Base-by-base conservation (phyloP, 176 grass and related monocot genomes). In the Thinopyrum elongatum region DNA sequence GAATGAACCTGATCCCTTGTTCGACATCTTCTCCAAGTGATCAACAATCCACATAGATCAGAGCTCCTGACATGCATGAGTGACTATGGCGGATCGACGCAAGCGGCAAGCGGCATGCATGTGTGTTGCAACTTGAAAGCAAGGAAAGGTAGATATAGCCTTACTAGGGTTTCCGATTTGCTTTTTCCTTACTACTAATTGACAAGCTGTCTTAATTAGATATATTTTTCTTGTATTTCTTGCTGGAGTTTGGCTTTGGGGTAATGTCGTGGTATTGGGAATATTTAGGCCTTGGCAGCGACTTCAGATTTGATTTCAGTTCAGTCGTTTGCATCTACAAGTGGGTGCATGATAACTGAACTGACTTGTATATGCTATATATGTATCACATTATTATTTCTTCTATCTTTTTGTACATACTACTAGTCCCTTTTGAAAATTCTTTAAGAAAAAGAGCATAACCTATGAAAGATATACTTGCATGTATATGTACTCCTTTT, bases 1-100 rank as follows among this genome's bases (percentile, higher is more conserved):
- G 93, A 92, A 91, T 30, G 93, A 92, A 59, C 83, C 87, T 15
- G 93, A 95, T 33, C 84, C 91, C 36, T 89, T 90, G 68, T 94
- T 91, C 76, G 91, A 98, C 84, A 53, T 95, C 38, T 98, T 87
- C 75, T 49, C 66, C 25, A 90, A 90, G 80, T 90, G 76, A 89
- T 36, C 19, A 25, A 29, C 19, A 58, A 21, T 58, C 21, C 55
- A 22, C 59, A 57, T 33, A 21, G 17, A 57, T 16, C 41, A 1
- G 23, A 64, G 8, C 23, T 42, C 41, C 59, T 62, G 16, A 28
- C 8, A 55, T 55, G 46, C 74, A 55, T 75, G 55, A 3, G 27
- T 26, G 13, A 35, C 81, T 68, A 86, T 33, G 65, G 73, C 21
- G 65, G 8, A 81, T 61, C 70, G 41, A 4, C 42, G 46, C 85